A percentile compares a stretch with the other conserved stretches of the same genome.
Evolutionary conservation across 176 grass and related monocot species (phyloP).

Genomic region (Triticum turgidum): DNA sequence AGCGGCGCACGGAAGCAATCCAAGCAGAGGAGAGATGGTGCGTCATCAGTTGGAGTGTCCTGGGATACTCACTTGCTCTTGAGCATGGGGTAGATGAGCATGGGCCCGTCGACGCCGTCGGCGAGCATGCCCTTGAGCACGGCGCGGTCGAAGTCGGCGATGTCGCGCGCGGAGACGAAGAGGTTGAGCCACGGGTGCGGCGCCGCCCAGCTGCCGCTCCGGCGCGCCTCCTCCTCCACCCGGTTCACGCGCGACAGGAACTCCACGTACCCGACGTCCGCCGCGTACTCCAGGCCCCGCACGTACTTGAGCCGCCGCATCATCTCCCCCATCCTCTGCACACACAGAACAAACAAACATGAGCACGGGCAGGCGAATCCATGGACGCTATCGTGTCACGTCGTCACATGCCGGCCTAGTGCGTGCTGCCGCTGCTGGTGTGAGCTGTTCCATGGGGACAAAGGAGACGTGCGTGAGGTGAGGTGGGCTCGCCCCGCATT

Average conservation of each 20-base stretch:
- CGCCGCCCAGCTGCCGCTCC: constrained; percentile 74
- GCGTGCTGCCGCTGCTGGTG: no score
- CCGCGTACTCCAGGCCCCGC: constrained; percentile 70
- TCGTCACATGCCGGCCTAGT: background rate
- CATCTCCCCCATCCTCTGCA: constrained; percentile 43
- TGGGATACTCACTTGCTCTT: constrained; percentile 60
- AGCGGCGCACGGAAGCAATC: background rate
- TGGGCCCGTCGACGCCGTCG: constrained; percentile 80
- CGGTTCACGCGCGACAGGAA: constrained; percentile 82
- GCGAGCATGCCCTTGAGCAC: constrained; percentile 68
- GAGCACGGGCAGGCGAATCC: background rate
- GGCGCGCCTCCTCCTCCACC: constrained; percentile 76
- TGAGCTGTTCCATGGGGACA: background rate
- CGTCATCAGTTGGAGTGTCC: background rate
- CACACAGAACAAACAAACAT: background rate
- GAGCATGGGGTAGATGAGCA: constrained; percentile 92
- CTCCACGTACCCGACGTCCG: constrained; percentile 71
- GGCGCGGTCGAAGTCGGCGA: constrained; percentile 55
- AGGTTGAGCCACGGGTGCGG: constrained; percentile 99
- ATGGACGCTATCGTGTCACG: background rate
- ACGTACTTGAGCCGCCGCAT: constrained; percentile 58
- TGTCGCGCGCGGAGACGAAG: constrained; percentile 64
- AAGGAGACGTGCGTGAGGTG: background rate
- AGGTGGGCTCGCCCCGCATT: constrained; percentile 14
- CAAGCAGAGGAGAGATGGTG: background rate